These are phyloP conservation scores for Aspergillus amoenus DNA, from an alignment of 2,329 filamentous ascomycete species.

Conservation along the genomic window DNA sequence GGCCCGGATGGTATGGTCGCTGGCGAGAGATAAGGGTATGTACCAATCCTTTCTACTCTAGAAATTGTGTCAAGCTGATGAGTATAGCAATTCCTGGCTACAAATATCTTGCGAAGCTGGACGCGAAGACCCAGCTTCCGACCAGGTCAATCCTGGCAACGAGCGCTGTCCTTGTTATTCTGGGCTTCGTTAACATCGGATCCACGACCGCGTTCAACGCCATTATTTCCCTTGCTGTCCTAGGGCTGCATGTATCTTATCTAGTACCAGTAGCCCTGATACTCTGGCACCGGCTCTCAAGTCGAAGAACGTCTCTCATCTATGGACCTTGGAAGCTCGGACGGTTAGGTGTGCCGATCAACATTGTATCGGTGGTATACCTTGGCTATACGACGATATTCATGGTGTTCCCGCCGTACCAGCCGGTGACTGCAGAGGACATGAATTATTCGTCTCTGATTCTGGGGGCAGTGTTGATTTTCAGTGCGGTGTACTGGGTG, in stretches of 20 bases:
- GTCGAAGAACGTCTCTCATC: neutral
- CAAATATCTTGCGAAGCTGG: neutral
- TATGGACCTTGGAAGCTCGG: conserved; percentile 7
- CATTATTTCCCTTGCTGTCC: conserved; percentile 20
- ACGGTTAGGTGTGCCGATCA: neutral
- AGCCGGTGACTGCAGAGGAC: conserved; percentile 28
- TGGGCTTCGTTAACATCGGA: conserved; percentile 23
- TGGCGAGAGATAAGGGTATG: neutral
- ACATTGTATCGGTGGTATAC: conserved; percentile 51
- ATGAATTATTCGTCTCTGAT: conserved; percentile 45
- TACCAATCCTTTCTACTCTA: neutral
- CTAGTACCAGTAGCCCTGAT: conserved; percentile 24
- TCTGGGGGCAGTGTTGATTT: conserved; percentile 21
- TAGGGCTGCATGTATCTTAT: conserved; percentile 30
- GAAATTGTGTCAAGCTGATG: too few relatives aligned
- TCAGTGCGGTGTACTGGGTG: conserved; percentile 13
- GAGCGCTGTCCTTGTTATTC: conserved; percentile 18
- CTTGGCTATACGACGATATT: conserved; percentile 55
- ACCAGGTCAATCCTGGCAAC: conserved; percentile 9
- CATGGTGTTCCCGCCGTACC: conserved; percentile 48
- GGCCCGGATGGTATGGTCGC: neutral
- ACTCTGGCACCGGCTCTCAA: conserved; percentile 22
- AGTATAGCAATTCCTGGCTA: neutral
- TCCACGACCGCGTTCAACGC: conserved; percentile 26
- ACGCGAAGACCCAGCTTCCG: neutral